Evolutionary conservation across 2,329 filamentous ascomycete genomes (phyloP), one percentile per base, ranked within the genome.

Genomic region (Hypoxylon sp.): DNA sequence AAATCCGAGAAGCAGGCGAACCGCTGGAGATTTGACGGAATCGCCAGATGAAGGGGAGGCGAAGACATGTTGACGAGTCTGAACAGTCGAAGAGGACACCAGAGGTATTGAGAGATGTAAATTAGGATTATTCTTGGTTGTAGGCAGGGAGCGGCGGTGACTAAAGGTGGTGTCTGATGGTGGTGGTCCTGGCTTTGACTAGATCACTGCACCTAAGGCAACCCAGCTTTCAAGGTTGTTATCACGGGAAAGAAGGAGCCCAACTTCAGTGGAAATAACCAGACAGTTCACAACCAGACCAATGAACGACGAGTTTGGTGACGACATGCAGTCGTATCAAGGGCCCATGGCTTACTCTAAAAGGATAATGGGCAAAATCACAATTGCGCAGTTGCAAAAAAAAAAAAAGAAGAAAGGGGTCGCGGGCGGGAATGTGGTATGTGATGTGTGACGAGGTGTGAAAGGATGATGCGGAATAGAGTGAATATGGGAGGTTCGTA

Each of bases 1-100:
- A 78, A 64, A 10, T 63, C 48, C 44, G 47, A n/a, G 62, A 78
- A 78, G 10, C 66, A 51, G 37, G 61, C 52, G 51, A 77, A 78
- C n/a, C 55, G 71, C 42, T 74, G 71, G 2, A 75, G 67, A 47
- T 52, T 63, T 10, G 33, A 17, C 8, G 76, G 75, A 29, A 77
- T n/a, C 26, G 19, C 42, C 31, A 78, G 68, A n/a, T 65, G 71
- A 39, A 77, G 13, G 17, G 70, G 47, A 19, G 31, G 22, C 31
- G 52, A 57, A 22, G 61, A 58, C 53, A 52, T 65, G 46, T n/a
- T 52, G 55, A 8, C 17, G 29, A 50, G 35, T 47, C 42, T 46
- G 24, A 37, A 46, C 31, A 29, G 39, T 57, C 22, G 55, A 50
- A 26, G 26, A 13, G 39, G 9, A 13, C 37, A 31, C 44, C 46